phyloP scores from a whole-genome alignment of 768 basidiomycete species.

The Hortiboletus flavorubellus region DNA sequence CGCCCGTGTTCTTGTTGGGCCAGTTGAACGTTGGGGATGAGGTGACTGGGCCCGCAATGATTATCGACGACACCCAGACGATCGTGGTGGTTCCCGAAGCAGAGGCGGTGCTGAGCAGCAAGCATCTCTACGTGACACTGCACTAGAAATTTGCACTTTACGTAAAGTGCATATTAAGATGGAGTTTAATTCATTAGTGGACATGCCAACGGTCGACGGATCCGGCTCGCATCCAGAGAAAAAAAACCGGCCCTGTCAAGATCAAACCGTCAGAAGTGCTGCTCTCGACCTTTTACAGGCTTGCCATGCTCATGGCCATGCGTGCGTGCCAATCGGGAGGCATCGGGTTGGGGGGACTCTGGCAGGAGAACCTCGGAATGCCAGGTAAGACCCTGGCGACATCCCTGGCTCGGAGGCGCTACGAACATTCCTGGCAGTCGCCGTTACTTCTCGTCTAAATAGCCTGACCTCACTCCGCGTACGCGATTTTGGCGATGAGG shows the following conservation, averaged over 20 bases:
- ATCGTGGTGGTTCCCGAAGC: conserved; percentile 82
- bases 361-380: background rate
- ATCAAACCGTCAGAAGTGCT: background rate
- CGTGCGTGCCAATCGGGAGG: background rate
- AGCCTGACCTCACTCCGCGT: conserved; percentile 9
- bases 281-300: background rate
- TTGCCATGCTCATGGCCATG: background rate
- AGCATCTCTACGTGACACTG: conserved; percentile 58
- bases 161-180: background rate
- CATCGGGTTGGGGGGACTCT: background rate
- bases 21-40: conserved; percentile 64
- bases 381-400: conserved; percentile 15
- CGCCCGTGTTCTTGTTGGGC: conserved; percentile 76
- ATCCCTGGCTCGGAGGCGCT: conserved; percentile 12
- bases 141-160: conserved; percentile 20
- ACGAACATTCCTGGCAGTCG: conserved; percentile 1
- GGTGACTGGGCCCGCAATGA: conserved; percentile 84
- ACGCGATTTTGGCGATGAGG: conserved; percentile 21
- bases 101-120: conserved; percentile 61
- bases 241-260: background rate
- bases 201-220: background rate
- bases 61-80: conserved; percentile 94
- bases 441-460: background rate
- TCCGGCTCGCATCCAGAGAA: background rate
- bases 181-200: background rate